A percentile compares a stretch with the other conserved stretches of the same genome.
Evolutionary conservation across 805 yeast genomes (phyloP).

Genomic region (Huiozyma sinensis): DNA sequence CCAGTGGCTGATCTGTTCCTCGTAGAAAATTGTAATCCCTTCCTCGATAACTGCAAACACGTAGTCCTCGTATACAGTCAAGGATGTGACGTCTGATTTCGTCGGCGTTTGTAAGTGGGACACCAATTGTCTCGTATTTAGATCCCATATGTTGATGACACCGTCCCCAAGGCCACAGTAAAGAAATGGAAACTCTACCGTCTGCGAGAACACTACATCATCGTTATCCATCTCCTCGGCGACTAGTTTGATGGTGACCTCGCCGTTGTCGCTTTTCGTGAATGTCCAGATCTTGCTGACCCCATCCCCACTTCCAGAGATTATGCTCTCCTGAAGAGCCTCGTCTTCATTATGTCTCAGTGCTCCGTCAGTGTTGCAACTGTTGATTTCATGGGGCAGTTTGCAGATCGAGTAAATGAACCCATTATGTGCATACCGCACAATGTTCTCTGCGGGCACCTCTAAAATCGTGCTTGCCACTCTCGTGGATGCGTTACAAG

Average conservation of each 20-base stretch:
- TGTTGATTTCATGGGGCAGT: constrained; percentile 4
- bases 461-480: constrained; percentile 38
- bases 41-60: constrained; percentile 30
- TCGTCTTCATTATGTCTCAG: background rate
- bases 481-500: constrained; percentile 1
- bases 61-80: constrained; percentile 22
- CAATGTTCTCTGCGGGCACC: constrained; percentile 53
- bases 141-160: constrained; percentile 72
- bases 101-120: constrained; percentile 32
- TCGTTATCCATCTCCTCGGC: constrained; percentile 37
- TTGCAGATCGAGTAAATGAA: constrained; percentile 59
- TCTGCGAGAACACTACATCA: constrained; percentile 62
- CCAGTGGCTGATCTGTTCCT: constrained; percentile 38
- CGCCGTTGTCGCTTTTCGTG: constrained; percentile 8
- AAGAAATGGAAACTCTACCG: constrained; percentile 52
- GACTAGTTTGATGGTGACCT: constrained; percentile 7
- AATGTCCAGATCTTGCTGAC: constrained; percentile 69
- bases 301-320: constrained; percentile 90
- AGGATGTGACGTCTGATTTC: constrained; percentile 44
- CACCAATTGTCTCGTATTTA: constrained; percentile 65
- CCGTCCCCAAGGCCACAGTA: constrained; percentile 79
- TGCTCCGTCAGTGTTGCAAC: constrained; percentile 1
- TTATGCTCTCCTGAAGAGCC: constrained; percentile 29
- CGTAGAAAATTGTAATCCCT: constrained; percentile 37
- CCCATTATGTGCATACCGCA: constrained; percentile 84